Conservation (phyloP, 2,329 filamentous ascomycete genomes). For the Cordyceps tenuipes region DNA sequence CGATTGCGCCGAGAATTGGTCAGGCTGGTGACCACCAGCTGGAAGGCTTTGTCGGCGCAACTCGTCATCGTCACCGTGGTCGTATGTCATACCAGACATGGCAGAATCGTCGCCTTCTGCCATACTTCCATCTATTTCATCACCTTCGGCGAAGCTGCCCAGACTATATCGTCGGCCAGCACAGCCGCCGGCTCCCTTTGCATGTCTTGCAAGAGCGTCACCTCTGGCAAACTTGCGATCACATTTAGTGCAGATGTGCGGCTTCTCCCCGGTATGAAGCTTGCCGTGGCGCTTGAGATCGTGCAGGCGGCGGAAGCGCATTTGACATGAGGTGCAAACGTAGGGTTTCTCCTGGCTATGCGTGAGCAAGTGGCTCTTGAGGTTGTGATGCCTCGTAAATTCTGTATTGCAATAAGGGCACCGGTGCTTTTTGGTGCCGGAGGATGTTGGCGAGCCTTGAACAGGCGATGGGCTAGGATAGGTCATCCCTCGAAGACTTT, state of each 20-base stretch:
- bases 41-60: conserved; percentile 63
- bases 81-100: conserved; percentile 50
- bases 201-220: conserved; percentile 88
- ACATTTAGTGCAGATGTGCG: conserved; percentile 90
- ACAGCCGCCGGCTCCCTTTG: conserved; percentile 91
- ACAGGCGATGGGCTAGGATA: conserved; percentile 43
- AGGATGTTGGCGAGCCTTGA: conserved; percentile 50
- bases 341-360: conserved; percentile 99
- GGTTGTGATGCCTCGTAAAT: conserved; percentile 93
- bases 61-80: conserved; percentile 52
- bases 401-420: conserved; percentile 95
- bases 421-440: conserved; percentile 74
- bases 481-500: conserved; percentile 46
- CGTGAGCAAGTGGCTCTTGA: conserved; percentile 93
- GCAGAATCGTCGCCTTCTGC: conserved; percentile 45
- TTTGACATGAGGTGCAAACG: conserved; percentile 84
- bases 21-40: conserved; percentile 39
- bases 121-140: conserved; percentile 53
- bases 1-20: conserved; percentile 51
- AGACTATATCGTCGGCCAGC: conserved; percentile 83
- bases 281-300: conserved; percentile 95
- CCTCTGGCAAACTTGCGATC: conserved; percentile 91
- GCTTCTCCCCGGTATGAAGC: conserved; percentile 90
- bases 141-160: conserved; percentile 71
- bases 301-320: conserved; percentile 85